phyloP scores from a whole-genome alignment of 2,329 filamentous ascomycete genomes.

The Paraphoma sp. region DNA sequence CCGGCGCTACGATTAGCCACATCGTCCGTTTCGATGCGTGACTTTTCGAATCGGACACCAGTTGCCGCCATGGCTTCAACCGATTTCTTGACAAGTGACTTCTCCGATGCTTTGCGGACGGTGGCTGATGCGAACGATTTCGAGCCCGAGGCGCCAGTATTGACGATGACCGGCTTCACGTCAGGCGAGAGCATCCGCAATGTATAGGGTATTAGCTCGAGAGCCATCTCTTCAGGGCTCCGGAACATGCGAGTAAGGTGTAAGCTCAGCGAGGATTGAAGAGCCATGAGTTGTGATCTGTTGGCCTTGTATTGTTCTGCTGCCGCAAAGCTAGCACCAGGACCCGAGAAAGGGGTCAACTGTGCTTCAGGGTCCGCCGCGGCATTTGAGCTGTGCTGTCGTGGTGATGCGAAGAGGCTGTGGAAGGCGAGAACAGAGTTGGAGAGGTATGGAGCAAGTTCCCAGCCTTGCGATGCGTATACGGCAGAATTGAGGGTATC shows the following conservation, averaged over 20 bases:
- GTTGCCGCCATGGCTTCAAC: slow-evolving; percentile 84
- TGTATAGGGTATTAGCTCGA: slow-evolving; percentile 84
- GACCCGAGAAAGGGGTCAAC: slow-evolving; percentile 78
- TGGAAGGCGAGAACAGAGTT: slow-evolving; percentile 91
- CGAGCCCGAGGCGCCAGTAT: slow-evolving; percentile 57
- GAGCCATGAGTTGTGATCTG: slow-evolving; percentile 71
- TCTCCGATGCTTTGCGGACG: slow-evolving; percentile 86
- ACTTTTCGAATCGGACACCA: slow-evolving; percentile 80
- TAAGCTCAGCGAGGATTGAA: slow-evolving; percentile 76
- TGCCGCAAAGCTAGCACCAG: slow-evolving; percentile 81
- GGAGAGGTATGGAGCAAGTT: slow-evolving; percentile 84
- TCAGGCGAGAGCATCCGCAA: slow-evolving; percentile 85
- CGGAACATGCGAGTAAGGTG: slow-evolving; percentile 79
- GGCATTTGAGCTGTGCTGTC: slow-evolving; percentile 52
- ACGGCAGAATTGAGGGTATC: slow-evolving; percentile 81
- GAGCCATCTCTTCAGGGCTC: slow-evolving; percentile 76
- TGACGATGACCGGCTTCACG: slow-evolving; percentile 87
- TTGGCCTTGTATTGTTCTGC: slow-evolving; percentile 82
- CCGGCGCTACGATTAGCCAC: slow-evolving; percentile 57
- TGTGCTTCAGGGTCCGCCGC: slow-evolving; percentile 47
- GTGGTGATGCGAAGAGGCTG: slow-evolving; percentile 78
- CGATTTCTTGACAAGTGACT: slow-evolving; percentile 77
- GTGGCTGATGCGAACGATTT: slow-evolving; percentile 69
- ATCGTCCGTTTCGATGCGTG: slow-evolving; percentile 75
- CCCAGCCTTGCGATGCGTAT: slow-evolving; percentile 89